phyloP scores from a whole-genome alignment of 2,329 filamentous ascomycete genomes.

The Talaromyces sp. region DNA sequence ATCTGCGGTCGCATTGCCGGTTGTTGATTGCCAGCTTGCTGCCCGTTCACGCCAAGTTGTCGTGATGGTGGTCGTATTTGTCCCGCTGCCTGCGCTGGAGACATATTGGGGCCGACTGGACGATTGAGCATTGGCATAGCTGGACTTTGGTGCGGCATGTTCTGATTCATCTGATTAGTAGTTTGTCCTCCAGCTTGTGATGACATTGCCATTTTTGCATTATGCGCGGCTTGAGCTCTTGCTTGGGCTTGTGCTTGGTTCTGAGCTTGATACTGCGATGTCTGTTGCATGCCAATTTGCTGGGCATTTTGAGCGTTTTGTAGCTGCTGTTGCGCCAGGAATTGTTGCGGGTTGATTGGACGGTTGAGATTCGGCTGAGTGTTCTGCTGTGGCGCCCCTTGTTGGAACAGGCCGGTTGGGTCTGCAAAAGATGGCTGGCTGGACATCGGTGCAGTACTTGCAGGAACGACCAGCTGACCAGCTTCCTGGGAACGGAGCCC shows the following conservation, averaged over 20 bases:
- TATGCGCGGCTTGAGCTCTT: slow-evolving; percentile 41
- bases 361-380: slow-evolving; percentile 38
- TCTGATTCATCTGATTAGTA: slow-evolving; percentile 36
- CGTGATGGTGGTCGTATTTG: slow-evolving; percentile 36
- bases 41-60: slow-evolving; percentile 33
- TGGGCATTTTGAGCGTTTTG: slow-evolving; percentile 39
- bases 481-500: slow-evolving; percentile 60
- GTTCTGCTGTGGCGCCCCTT: slow-evolving; percentile 35
- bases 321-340: slow-evolving; percentile 39
- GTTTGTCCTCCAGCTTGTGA: slow-evolving; percentile 44
- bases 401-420: slow-evolving; percentile 41
- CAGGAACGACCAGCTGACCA: slow-evolving; percentile 62
- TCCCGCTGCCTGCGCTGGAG: slow-evolving; percentile 33
- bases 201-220: slow-evolving; percentile 46
- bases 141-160: slow-evolving; percentile 40
- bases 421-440: slow-evolving; percentile 37
- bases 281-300: slow-evolving; percentile 38
- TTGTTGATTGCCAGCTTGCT: slow-evolving; percentile 27
- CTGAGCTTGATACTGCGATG: slow-evolving; percentile 34
- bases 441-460: slow-evolving; percentile 55
- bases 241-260: slow-evolving; percentile 24
- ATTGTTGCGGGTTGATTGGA: slow-evolving; percentile 40
- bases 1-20: slow-evolving; percentile 33
- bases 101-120: slow-evolving; percentile 40
- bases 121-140: slow-evolving; percentile 45